Percentiles rank a stretch among this genome's conserved stretches.
These are phyloP conservation scores for Suillus subluteus DNA, from an alignment of 768 basidiomycete species.

Conservation along the genomic window DNA sequence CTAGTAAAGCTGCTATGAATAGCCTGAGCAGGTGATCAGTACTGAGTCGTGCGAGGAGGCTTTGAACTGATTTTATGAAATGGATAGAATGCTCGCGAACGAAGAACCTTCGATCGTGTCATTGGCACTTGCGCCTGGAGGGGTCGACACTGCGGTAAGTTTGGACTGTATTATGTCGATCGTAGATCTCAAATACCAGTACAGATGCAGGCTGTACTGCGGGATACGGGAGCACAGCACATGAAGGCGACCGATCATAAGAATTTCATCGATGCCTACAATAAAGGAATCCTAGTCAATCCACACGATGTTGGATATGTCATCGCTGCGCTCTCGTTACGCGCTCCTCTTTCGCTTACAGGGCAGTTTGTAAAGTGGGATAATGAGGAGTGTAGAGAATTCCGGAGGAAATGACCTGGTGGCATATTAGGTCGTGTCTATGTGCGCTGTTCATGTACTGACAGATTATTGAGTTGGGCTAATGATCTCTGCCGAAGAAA, in stretches of 20 bases:
- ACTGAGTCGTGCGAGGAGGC: constrained; percentile 7
- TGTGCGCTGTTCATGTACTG: not conserved
- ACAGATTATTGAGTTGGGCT: not conserved
- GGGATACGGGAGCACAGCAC: constrained; percentile 48
- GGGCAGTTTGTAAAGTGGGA: constrained; percentile 87
- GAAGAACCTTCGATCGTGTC: constrained; percentile 81
- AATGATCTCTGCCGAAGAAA: not conserved
- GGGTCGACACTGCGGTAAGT: constrained; percentile 79
- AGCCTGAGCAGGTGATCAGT: constrained; percentile 68
- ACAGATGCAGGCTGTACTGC: constrained; percentile 73
- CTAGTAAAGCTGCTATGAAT: constrained; percentile 90
- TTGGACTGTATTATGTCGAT: constrained; percentile 2
- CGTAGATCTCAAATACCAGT: constrained; percentile 9
- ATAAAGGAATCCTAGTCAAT: constrained; percentile 70
- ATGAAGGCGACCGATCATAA: constrained; percentile 62
- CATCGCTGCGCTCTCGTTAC: constrained; percentile 74
- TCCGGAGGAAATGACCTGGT: constrained; percentile 39
- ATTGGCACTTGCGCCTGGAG: constrained; percentile 84
- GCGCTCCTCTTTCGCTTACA: constrained; percentile 61
- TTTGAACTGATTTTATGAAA: constrained; percentile 13
- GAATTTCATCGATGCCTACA: constrained; percentile 59
- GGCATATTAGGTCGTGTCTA: not conserved
- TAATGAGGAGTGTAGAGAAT: constrained; percentile 64
- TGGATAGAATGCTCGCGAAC: constrained; percentile 73
- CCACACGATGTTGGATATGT: constrained; percentile 79